phyloP scores from a whole-genome alignment of 495 filamentous ascomycete species.

The Penicillium diatomitis region DNA sequence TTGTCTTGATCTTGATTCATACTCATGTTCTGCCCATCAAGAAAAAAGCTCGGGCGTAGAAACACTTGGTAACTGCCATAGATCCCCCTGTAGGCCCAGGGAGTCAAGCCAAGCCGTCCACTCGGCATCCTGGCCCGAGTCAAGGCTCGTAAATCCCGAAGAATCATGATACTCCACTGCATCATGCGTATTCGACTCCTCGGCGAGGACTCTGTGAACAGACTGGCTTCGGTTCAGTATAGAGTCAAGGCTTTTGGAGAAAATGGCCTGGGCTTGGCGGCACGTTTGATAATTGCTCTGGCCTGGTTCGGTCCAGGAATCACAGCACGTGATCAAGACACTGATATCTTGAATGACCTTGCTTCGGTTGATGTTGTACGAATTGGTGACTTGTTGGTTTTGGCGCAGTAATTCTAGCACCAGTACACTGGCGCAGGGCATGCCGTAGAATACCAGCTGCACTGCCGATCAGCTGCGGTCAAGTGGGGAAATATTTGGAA shows the following conservation, averaged over 20 bases:
- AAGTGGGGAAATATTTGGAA: neutral
- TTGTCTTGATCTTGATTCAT: too few species aligned
- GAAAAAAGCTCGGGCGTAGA: neutral
- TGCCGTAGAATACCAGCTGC: conserved; percentile 6
- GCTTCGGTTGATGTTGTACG: neutral
- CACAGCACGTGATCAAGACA: neutral
- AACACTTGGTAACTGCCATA: neutral
- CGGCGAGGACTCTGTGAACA: neutral
- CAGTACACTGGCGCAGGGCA: conserved; percentile 7
- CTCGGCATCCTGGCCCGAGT: neutral
- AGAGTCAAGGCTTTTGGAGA: conserved; percentile 5
- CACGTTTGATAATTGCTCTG: neutral
- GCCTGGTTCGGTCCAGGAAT: neutral
- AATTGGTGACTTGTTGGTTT: neutral
- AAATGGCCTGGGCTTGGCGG: neutral
- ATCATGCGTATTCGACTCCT: neutral
- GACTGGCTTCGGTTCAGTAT: conserved; percentile 1
- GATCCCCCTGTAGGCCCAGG: neutral
- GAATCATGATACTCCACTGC: neutral
- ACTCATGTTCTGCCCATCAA: too few species aligned
- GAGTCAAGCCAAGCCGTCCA: neutral
- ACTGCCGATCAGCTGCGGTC: neutral
- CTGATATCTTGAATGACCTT: conserved; percentile 5
- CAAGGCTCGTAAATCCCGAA: neutral
- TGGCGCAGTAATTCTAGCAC: conserved; percentile 3